These are phyloP conservation scores for Calonectria hawksworthii DNA, from an alignment of 2,329 filamentous ascomycete genomes.

Conservation along the genomic window DNA sequence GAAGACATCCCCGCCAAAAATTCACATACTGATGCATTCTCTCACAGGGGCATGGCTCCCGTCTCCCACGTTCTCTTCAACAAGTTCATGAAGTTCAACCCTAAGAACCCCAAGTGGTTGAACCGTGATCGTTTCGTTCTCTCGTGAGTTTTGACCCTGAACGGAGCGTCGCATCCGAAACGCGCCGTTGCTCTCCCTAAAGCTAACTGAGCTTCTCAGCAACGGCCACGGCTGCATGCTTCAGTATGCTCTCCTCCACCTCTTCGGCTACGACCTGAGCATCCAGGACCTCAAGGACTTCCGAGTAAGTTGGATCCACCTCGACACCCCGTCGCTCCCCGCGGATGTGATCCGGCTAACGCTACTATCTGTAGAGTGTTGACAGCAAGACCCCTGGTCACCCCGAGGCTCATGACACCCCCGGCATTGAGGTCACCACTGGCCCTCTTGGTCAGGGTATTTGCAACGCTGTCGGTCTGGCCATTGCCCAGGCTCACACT, in stretches of 20 bases:
- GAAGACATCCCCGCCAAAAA: conserved; percentile 17
- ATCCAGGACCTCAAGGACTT: conserved; percentile 96
- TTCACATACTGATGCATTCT: conserved; percentile 49
- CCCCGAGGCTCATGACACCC: conserved; percentile 96
- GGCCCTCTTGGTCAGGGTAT: conserved; percentile 98
- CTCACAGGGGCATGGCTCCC: conserved; percentile 83
- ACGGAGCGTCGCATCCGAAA: background rate
- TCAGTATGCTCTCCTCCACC: conserved; percentile 97
- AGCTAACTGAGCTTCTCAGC: conserved; percentile 60
- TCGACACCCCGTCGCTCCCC: background rate
- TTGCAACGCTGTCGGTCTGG: conserved; percentile 96
- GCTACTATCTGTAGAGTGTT: conserved; percentile 54
- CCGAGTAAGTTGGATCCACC: conserved; percentile 77
- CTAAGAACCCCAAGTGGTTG: conserved; percentile 96
- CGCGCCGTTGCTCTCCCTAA: background rate
- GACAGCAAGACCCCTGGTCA: conserved; percentile 92
- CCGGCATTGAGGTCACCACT: conserved; percentile 97
- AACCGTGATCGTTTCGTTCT: conserved; percentile 99
- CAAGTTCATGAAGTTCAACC: conserved; percentile 99
- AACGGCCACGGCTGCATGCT: conserved; percentile 99
- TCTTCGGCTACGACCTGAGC: conserved; percentile 89
- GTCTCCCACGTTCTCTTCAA: conserved; percentile 97
- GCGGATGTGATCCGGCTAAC: conserved; percentile 9
- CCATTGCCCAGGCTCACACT: conserved; percentile 94
- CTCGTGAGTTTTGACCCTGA: conserved; percentile 77